Evolutionary conservation across 2,329 filamentous ascomycete genomes (phyloP).

Genomic region (Clathrospora elynae): DNA sequence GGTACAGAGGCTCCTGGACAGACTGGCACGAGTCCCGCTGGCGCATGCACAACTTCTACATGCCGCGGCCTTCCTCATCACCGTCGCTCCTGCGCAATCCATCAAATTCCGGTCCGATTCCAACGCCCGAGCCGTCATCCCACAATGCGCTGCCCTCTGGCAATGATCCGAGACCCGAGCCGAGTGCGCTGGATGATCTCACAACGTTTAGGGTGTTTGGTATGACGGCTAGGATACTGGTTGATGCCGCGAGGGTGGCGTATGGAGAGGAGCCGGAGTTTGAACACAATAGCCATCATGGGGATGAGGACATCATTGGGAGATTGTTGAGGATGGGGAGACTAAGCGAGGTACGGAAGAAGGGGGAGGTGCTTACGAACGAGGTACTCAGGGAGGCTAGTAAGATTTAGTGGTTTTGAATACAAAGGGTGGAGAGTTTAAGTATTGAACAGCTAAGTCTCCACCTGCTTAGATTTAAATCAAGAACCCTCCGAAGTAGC

Average conservation of each 20-base stretch:
- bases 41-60: conserved; percentile 90
- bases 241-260: conserved; percentile 84
- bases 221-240: conserved; percentile 89
- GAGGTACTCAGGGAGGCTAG: conserved; percentile 58
- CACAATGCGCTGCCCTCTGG: conserved; percentile 16
- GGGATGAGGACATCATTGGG: conserved; percentile 69
- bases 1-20: conserved; percentile 86
- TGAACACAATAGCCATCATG: conserved; percentile 69
- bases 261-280: conserved; percentile 85
- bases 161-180: conserved; percentile 47
- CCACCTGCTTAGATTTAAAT: too few relatives aligned
- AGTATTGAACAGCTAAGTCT: too few relatives aligned
- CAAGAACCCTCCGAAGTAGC: too few relatives aligned
- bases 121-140: conserved; percentile 4
- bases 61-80: conserved; percentile 58
- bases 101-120: background rate
- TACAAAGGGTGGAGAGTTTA: too few relatives aligned
- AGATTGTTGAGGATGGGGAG: conserved; percentile 61
- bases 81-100: conserved; percentile 14
- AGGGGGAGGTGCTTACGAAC: conserved; percentile 59
- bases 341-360: conserved; percentile 57
- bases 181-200: conserved; percentile 46
- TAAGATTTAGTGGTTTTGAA: conserved; percentile 45
- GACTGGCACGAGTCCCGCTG: conserved; percentile 79
- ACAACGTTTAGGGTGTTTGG: conserved; percentile 85